Percentiles rank a stretch among this genome's conserved stretches.
Conservation (phyloP, 257 asterid genomes). For the Gardenia jasminoides region DNA sequence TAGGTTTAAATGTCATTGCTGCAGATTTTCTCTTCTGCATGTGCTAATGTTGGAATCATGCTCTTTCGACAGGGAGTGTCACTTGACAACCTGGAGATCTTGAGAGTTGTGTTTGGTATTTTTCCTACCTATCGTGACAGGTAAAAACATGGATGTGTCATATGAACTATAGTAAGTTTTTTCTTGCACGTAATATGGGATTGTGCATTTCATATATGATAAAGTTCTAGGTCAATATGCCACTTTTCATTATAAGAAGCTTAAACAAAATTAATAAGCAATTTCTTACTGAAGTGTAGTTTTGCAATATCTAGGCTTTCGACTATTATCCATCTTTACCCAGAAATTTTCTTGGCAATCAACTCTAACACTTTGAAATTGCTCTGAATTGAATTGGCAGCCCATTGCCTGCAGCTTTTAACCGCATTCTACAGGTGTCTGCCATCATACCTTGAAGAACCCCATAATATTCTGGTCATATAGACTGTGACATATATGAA, state of each 20-base stretch:
- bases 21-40: background rate
- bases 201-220: background rate
- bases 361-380: conserved; percentile 9
- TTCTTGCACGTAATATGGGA: background rate
- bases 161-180: background rate
- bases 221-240: background rate
- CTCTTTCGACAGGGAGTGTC: conserved; percentile 49
- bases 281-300: too few species aligned
- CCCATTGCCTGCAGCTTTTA: conserved; percentile 84
- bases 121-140: conserved; percentile 95
- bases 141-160: conserved; percentile 29
- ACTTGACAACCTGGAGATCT: conserved; percentile 62
- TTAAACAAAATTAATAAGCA: background rate
- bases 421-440: conserved; percentile 82
- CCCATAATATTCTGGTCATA: conserved; percentile 24
- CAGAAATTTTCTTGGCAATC: background rate
- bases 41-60: background rate
- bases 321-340: background rate
- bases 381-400: conserved; percentile 39
- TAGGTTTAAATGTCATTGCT: background rate
- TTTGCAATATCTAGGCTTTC: background rate
- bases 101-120: conserved; percentile 87
- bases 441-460: conserved; percentile 18
- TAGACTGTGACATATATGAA: conserved; percentile 20
- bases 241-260: background rate